A percentile compares a stretch with the other conserved stretches of the same genome.
These are phyloP conservation scores for Pythium dissimile DNA, from an alignment of 352 stramenopile genomes.

Conservation along the genomic window DNA sequence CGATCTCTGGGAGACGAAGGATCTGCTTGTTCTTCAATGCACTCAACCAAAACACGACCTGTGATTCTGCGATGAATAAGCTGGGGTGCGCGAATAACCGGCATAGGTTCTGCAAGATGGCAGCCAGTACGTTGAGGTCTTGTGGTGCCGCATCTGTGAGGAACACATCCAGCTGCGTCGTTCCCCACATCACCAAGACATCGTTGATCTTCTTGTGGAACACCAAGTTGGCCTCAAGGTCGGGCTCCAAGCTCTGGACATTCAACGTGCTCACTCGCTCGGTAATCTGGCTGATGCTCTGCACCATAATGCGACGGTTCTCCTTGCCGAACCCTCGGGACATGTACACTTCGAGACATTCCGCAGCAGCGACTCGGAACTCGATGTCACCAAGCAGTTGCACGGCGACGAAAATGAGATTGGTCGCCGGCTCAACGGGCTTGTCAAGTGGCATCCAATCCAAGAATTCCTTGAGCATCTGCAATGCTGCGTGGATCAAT, in stretches of 20 bases:
- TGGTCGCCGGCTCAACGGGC: slow-evolving; percentile 45
- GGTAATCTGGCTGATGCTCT: slow-evolving; percentile 51
- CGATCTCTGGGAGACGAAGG: slow-evolving; percentile 19
- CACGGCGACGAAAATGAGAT: slow-evolving; percentile 63
- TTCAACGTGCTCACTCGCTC: slow-evolving; percentile 51
- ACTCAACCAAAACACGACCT: slow-evolving; percentile 72
- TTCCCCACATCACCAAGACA: slow-evolving; percentile 66
- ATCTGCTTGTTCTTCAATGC: slow-evolving; percentile 69
- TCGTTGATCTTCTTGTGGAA: slow-evolving; percentile 82
- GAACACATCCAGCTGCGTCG: slow-evolving; percentile 59
- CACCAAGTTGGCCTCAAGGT: slow-evolving; percentile 47
- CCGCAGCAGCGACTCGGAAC: slow-evolving; percentile 51
- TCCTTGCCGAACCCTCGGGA: slow-evolving; percentile 71
- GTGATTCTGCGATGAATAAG: slow-evolving; percentile 61
- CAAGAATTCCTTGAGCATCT: slow-evolving; percentile 80
- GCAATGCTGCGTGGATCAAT: slow-evolving; percentile 55
- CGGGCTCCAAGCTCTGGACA: slow-evolving; percentile 34
- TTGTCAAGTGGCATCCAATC: slow-evolving; percentile 78
- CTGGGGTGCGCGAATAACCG: slow-evolving; percentile 64
- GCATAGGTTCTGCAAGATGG: slow-evolving; percentile 45
- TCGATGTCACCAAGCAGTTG: slow-evolving; percentile 48
- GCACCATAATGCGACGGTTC: slow-evolving; percentile 53
- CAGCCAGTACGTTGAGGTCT: slow-evolving; percentile 44
- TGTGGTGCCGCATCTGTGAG: slow-evolving; percentile 35
- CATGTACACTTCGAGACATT: slow-evolving; percentile 74